phyloP scores from a whole-genome alignment of 371 early-diverging fungal species.

The Rhizopus arrhizus region DNA sequence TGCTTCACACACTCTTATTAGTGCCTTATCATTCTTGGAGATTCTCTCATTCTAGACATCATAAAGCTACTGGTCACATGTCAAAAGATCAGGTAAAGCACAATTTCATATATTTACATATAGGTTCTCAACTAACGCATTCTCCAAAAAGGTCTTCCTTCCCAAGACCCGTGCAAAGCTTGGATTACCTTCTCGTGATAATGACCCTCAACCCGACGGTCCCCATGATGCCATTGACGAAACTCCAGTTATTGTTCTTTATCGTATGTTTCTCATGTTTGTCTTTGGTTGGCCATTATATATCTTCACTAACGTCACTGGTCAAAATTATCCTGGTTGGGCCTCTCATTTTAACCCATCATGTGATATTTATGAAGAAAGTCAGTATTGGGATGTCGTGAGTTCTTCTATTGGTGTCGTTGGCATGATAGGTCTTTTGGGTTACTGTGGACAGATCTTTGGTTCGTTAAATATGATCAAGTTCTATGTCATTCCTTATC shows the following conservation, averaged over 20 bases:
- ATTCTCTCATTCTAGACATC: conserved; percentile 79
- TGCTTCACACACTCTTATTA: conserved; percentile 80
- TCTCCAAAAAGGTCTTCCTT: conserved; percentile 66
- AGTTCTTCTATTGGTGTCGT: conserved; percentile 72
- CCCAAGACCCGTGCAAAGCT: conserved; percentile 66
- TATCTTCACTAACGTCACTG: conserved; percentile 71
- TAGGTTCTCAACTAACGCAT: too few species aligned
- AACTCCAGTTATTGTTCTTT: conserved; percentile 65
- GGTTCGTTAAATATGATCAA: conserved; percentile 65
- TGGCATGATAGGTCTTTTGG: conserved; percentile 55
- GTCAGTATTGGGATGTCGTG: conserved; percentile 66
- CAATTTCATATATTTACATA: too few species aligned
- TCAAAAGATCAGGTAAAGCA: conserved; percentile 68
- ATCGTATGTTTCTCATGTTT: conserved; percentile 65
- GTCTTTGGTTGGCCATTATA: conserved; percentile 89
- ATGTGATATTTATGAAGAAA: conserved; percentile 73
- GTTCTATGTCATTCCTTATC: conserved; percentile 85
- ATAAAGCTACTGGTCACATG: conserved; percentile 82
- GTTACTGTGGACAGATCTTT: conserved; percentile 53
- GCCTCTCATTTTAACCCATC: conserved; percentile 83
- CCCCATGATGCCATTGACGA: conserved; percentile 59
- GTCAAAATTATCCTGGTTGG: conserved; percentile 72
- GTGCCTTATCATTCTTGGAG: conserved; percentile 86
- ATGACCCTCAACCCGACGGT: conserved; percentile 43
- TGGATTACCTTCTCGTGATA: conserved; percentile 45